A percentile compares a stretch with the other conserved stretches of the same genome.
phyloP scores from a whole-genome alignment of 257 asterid species.

The Ophiorrhiza pumila region DNA sequence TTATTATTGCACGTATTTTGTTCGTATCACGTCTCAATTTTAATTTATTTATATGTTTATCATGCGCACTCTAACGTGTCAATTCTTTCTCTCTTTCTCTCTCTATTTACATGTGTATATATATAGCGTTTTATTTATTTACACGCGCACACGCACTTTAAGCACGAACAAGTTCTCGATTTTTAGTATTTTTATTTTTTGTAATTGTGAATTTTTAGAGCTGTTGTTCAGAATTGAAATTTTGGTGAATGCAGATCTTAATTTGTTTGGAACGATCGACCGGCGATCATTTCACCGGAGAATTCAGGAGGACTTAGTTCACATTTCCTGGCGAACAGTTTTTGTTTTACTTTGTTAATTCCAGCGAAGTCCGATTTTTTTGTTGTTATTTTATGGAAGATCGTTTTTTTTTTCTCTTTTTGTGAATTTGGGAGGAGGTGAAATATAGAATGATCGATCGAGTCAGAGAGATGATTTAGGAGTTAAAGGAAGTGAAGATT shows the following conservation, averaged over 20 bases:
- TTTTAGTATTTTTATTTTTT: not conserved
- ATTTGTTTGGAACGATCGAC: conserved; percentile 31
- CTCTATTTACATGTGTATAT: too few species aligned
- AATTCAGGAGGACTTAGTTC: conserved; percentile 22
- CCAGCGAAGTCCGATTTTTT: not conserved
- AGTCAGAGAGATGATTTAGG: conserved; percentile 22
- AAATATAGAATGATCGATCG: conserved; percentile 32
- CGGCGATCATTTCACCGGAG: conserved; percentile 27
- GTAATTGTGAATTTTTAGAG: not conserved
- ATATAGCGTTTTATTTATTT: not conserved
- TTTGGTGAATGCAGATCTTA: conserved; percentile 45
- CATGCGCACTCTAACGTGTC: conserved; percentile 7
- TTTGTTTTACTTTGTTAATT: conserved; percentile 2
- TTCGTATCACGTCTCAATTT: not conserved
- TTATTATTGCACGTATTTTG: not conserved
- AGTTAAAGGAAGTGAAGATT: conserved; percentile 36
- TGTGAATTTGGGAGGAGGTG: not conserved
- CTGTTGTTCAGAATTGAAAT: conserved; percentile 17
- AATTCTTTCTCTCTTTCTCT: conserved; percentile 2
- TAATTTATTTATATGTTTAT: not conserved
- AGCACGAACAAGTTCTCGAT: not conserved
- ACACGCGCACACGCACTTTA: not conserved
- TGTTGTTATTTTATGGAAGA: not conserved
- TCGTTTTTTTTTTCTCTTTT: not conserved
- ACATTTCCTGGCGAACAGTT: not conserved